phyloP scores from a whole-genome alignment of 306 rosid species.

The Hippophae gyantsensis region DNA sequence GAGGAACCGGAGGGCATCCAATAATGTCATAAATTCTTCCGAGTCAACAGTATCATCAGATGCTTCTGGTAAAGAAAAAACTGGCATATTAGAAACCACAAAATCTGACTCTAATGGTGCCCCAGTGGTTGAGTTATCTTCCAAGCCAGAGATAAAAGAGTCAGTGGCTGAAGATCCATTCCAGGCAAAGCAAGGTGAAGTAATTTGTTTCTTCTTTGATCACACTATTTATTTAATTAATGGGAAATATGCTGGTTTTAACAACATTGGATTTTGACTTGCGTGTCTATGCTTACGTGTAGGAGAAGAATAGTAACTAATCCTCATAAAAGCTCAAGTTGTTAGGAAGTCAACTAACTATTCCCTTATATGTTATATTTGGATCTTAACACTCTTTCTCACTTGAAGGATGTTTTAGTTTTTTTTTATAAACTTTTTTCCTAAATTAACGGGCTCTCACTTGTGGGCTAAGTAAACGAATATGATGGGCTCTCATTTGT shows the following conservation, averaged over 20 bases:
- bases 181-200: slow-evolving; percentile 74
- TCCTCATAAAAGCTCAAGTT: too few species aligned
- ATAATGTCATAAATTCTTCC: slow-evolving; percentile 14
- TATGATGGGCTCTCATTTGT: too few species aligned
- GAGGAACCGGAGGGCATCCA: slow-evolving; percentile 47
- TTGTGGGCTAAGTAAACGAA: too few species aligned
- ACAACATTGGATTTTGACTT: not conserved
- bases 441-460: too few species aligned
- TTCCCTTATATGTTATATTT: too few species aligned
- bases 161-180: slow-evolving; percentile 29
- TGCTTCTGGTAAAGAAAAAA: slow-evolving; percentile 27
- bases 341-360: too few species aligned
- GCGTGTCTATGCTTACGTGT: too few species aligned
- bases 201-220: not conserved
- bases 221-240: not conserved
- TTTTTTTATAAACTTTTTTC: too few species aligned
- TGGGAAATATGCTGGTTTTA: slow-evolving; percentile 6
- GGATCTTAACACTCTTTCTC: too few species aligned
- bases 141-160: slow-evolving; percentile 32
- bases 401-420: too few species aligned
- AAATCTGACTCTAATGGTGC: slow-evolving; percentile 37
- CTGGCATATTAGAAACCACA: slow-evolving; percentile 17
- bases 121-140: slow-evolving; percentile 29
- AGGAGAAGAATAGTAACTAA: too few species aligned
- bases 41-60: slow-evolving; percentile 23